A percentile compares a stretch with the other conserved stretches of the same genome.
Evolutionary conservation across 805 yeast genomes (phyloP).

Genomic region (Pichia heedii): DNA sequence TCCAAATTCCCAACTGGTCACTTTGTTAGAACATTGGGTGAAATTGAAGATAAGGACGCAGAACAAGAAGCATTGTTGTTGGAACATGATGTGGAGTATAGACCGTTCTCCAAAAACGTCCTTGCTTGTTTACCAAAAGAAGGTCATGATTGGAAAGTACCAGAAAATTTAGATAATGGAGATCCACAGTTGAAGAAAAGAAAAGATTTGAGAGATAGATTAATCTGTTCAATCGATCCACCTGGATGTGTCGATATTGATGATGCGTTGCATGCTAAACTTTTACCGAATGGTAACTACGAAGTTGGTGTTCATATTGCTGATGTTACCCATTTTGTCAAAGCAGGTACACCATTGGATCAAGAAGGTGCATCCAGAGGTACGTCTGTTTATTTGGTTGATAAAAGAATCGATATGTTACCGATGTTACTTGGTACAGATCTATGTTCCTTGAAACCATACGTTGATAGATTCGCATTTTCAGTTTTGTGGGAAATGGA

Average conservation of each 20-base stretch:
- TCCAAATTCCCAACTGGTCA: conserved; percentile 92
- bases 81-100: conserved; percentile 94
- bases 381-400: conserved; percentile 93
- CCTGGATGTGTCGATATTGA: conserved; percentile 98
- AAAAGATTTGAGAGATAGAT: conserved; percentile 76
- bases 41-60: conserved; percentile 83
- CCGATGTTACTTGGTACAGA: conserved; percentile 94
- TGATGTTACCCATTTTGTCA: conserved; percentile 95
- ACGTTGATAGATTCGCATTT: conserved; percentile 92
- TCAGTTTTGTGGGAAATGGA: conserved; percentile 95
- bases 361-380: conserved; percentile 96
- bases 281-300: conserved; percentile 83
- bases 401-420: conserved; percentile 97
- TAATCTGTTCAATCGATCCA: conserved; percentile 95
- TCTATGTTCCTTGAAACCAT: conserved; percentile 88
- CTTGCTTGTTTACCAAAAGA: conserved; percentile 86
- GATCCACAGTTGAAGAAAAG: conserved; percentile 55
- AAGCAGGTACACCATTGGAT: conserved; percentile 85
- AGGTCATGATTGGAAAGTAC: conserved; percentile 91
- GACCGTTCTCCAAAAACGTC: conserved; percentile 91
- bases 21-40: conserved; percentile 83
- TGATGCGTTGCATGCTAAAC: conserved; percentile 88
- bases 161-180: conserved; percentile 47
- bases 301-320: conserved; percentile 99
- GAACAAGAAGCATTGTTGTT: conserved; percentile 91